Evolutionary conservation across 2,329 filamentous ascomycete species (phyloP).

Genomic region (Pseudonectria buxi): DNA sequence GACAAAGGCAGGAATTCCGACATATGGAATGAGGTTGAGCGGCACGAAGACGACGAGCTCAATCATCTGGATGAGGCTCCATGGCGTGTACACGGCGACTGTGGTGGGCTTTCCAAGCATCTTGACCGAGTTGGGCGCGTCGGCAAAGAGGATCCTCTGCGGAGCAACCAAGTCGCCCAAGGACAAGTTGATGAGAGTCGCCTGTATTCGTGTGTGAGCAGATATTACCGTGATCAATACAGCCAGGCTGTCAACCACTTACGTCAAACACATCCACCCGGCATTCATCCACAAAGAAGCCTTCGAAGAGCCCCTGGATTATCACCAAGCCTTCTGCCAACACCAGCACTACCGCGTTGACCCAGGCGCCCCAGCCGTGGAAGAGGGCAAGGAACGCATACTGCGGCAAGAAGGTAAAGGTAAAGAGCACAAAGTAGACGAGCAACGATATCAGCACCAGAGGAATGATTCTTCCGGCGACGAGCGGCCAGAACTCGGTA

Average conservation of each 20-base stretch:
- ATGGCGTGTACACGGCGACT: slow-evolving; percentile 75
- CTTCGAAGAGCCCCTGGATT: slow-evolving; percentile 64
- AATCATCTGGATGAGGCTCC: slow-evolving; percentile 82
- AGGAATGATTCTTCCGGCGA: slow-evolving; percentile 70
- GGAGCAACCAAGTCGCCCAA: slow-evolving; percentile 61
- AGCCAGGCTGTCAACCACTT: slow-evolving; percentile 21
- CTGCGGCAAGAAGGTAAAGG: slow-evolving; percentile 83
- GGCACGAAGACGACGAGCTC: slow-evolving; percentile 76
- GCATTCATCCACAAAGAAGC: slow-evolving; percentile 74
- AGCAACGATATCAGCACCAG: slow-evolving; percentile 74
- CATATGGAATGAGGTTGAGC: slow-evolving; percentile 78
- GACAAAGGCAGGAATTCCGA: slow-evolving; percentile 80
- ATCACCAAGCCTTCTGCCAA: slow-evolving; percentile 75
- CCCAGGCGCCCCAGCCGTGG: slow-evolving; percentile 80
- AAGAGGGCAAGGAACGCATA: slow-evolving; percentile 85
- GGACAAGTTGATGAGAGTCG: slow-evolving; percentile 68
- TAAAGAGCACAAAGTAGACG: slow-evolving; percentile 79
- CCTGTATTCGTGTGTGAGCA: slow-evolving; percentile 29
- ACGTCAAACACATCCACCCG: slow-evolving; percentile 81
- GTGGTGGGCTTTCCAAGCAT: slow-evolving; percentile 76
- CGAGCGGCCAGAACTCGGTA: slow-evolving; percentile 75
- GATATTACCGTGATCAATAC: slow-evolving; percentile 3
- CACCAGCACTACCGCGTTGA: slow-evolving; percentile 80
- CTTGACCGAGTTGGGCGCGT: slow-evolving; percentile 66
- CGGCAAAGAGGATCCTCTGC: slow-evolving; percentile 57